Base-by-base conservation (phyloP, 768 basidiomycete species). In the Pholiota conissans region DNA sequence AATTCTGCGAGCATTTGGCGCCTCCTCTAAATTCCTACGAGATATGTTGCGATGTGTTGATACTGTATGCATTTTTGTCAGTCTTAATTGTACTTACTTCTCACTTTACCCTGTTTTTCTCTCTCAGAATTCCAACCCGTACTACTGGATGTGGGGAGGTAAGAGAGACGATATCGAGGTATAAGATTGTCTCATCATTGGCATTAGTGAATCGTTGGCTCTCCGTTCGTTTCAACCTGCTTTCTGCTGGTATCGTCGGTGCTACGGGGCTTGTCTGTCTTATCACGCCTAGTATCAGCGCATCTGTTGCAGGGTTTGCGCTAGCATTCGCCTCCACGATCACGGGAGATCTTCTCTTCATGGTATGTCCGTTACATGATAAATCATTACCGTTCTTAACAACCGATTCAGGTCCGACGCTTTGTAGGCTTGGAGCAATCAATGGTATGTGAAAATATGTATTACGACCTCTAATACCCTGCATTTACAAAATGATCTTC, bases 131-230 rank as follows among this genome's bases (percentile, higher is more conserved):
- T 65, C 84, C 14, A 91, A 84, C 66, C 91, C 91, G 3, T 90
- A 85, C 68, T 93, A 90, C 66, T 95, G 94, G 94, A 89, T 90
- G 82, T 94, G 90, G 91, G 90, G 86, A 75, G 86, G 86, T 90
- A 68, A 52, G 76, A 48, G 16, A 14, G n/a, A 5, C 26, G 48
- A 26, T 32, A 24, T 26, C 24, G 54, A 26, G 20, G 28, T 18
- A 6, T 16, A 28, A 11, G 11, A 16, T 28, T 48, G 24, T 20
- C 30, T 61, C 29, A 37, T 48, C 10, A 26, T n/a, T 22, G 40
- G 3, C 35, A 5, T 22, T 60, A 91, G 91, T 95, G 16, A 95
- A 94, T 69, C 86, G 93, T 42, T 98, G 95, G 95, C 77, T 95
- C 47, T 89, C 89, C 28, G 84, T 88, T 59, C 87, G 95, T 9